Conservation (phyloP, 202 grass and related monocot species). For the Musa balbisiana region DNA sequence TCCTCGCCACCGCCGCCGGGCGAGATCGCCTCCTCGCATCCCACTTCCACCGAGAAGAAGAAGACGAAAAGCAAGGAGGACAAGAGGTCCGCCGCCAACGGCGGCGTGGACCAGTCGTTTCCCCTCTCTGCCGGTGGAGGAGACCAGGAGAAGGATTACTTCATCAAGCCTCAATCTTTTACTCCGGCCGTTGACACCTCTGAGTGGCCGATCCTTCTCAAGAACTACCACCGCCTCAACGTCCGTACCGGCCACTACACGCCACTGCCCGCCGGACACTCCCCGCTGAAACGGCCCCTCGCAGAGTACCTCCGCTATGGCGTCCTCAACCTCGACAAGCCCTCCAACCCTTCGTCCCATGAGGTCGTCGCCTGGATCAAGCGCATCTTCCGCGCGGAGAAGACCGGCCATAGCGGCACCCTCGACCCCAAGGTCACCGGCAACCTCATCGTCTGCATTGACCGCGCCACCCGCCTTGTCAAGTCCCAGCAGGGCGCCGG, state of each 20-base stretch:
- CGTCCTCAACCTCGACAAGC: conserved; percentile 82
- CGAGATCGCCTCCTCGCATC: conserved; percentile 19
- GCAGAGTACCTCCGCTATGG: conserved; percentile 74
- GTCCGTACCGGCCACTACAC: conserved; percentile 84
- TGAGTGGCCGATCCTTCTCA: conserved; percentile 53
- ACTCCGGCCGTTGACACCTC: conserved; percentile 48
- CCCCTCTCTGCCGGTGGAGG: conserved; percentile 18
- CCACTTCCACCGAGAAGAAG: conserved; percentile 19
- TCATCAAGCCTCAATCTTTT: conserved; percentile 71
- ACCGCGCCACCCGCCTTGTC: conserved; percentile 85
- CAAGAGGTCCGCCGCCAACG: neutral
- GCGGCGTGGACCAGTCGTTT: neutral
- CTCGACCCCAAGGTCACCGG: conserved; percentile 94
- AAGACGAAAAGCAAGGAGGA: conserved; percentile 65
- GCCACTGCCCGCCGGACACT: conserved; percentile 55
- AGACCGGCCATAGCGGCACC: conserved; percentile 73
- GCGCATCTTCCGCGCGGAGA: conserved; percentile 60
- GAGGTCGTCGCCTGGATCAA: conserved; percentile 89
- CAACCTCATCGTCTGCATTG: conserved; percentile 89
- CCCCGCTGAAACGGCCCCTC: conserved; percentile 67
- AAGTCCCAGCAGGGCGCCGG: conserved; percentile 93
- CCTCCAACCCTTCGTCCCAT: conserved; percentile 80
- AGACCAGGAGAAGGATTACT: conserved; percentile 42
- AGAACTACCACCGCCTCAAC: conserved; percentile 83
- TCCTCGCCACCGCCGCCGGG: conserved; percentile 25